Percentiles rank a stretch among this genome's conserved stretches.
Conservation (phyloP, 164 flowering plant genomes). For the Berberis vulgaris region DNA sequence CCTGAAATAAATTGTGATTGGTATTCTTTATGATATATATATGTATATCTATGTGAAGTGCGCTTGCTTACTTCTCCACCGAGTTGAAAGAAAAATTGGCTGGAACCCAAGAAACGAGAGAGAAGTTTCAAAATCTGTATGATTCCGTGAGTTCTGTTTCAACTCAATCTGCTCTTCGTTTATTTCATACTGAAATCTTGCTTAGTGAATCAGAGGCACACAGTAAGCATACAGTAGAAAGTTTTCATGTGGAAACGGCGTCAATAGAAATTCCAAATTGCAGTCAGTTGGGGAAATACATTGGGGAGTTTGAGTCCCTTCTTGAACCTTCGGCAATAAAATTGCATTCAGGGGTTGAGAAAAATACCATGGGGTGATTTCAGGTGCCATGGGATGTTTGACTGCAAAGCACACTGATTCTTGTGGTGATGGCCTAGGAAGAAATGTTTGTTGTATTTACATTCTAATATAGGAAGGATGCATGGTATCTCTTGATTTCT, state of each 20-base stretch:
- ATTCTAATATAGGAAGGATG: no score
- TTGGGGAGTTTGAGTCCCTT: not conserved
- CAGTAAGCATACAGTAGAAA: constrained; percentile 9
- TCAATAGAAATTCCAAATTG: not conserved
- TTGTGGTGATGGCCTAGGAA: no score
- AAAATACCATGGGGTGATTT: no score
- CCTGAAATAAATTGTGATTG: not conserved
- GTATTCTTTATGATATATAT: not conserved
- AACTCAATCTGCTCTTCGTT: constrained; percentile 40
- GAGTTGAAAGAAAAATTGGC: constrained; percentile 43
- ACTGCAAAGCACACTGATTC: no score
- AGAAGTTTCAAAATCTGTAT: constrained; percentile 34
- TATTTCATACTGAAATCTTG: constrained; percentile 35
- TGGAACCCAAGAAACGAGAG: constrained; percentile 31
- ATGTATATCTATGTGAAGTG: constrained; percentile 29
- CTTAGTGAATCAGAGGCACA: constrained; percentile 15
- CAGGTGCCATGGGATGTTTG: no score
- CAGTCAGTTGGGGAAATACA: not conserved
- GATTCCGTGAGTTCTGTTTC: constrained; percentile 46
- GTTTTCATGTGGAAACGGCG: not conserved
- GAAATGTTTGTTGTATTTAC: no score
- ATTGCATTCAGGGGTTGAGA: not conserved
- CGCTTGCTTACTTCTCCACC: constrained; percentile 52
- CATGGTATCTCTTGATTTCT: no score
- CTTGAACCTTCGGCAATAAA: not conserved